A percentile compares a stretch with the other conserved stretches of the same genome.
Evolutionary conservation across 805 yeast species (phyloP).

Genomic region (Candida coleopterorum): DNA sequence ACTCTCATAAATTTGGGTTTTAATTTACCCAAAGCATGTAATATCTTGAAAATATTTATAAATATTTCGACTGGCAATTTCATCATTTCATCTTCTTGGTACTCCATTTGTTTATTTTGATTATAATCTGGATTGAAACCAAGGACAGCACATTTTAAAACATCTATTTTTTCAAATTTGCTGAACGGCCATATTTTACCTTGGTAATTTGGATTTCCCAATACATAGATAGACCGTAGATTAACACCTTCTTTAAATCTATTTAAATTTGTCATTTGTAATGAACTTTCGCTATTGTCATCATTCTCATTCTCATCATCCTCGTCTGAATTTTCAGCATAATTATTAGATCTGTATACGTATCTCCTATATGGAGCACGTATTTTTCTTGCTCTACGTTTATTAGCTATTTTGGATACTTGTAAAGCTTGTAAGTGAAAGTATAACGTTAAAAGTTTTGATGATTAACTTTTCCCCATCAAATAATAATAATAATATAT

Average conservation of each 20-base stretch:
- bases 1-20: constrained; percentile 54
- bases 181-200: constrained; percentile 46
- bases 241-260: constrained; percentile 17
- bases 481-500: no score
- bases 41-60: constrained; percentile 25
- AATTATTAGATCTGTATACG: constrained; percentile 46
- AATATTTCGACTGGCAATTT: constrained; percentile 34
- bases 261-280: constrained; percentile 5
- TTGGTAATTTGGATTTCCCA: constrained; percentile 14
- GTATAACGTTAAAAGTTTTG: no score
- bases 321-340: constrained; percentile 21
- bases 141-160: constrained; percentile 31
- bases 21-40: constrained; percentile 24
- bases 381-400: constrained; percentile 77
- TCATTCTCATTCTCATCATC: constrained; percentile 19
- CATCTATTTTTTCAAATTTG: constrained; percentile 48
- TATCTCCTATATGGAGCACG: constrained; percentile 78
- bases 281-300: constrained; percentile 9
- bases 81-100: constrained; percentile 22
- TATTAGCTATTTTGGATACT: constrained; percentile 64
- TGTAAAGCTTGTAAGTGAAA: not conserved
- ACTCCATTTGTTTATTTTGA: constrained; percentile 10
- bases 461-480: not conserved
- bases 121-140: constrained; percentile 19
- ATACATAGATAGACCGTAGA: constrained; percentile 30